Evolutionary conservation across 306 rosid genomes (phyloP).

Genomic region (Quercus rubra): DNA sequence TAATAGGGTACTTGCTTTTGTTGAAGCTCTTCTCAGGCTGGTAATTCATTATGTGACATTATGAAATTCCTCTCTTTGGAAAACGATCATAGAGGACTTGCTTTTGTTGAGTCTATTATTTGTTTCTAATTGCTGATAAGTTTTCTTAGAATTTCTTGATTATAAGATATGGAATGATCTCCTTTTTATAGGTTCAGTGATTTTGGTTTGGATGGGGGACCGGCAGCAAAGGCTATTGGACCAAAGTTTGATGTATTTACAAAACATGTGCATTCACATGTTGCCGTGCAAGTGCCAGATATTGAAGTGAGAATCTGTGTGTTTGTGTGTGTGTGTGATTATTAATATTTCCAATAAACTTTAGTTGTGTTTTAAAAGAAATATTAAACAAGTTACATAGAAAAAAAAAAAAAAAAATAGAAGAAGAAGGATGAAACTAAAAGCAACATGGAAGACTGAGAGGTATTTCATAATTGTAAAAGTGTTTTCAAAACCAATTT

Average conservation of each 20-base stretch:
- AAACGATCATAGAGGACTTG: not conserved
- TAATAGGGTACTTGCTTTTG: not conserved
- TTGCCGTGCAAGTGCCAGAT: slow-evolving; percentile 44
- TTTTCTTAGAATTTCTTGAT: not conserved
- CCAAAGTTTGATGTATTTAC: slow-evolving; percentile 47
- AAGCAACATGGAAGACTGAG: not conserved
- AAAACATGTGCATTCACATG: slow-evolving; percentile 33
- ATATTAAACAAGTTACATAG: not conserved
- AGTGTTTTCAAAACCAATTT: not conserved
- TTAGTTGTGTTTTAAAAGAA: too few species aligned
- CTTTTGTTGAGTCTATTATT: not conserved
- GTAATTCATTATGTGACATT: not conserved
- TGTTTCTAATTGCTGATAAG: not conserved
- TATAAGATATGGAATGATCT: not conserved
- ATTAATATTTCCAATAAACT: too few species aligned
- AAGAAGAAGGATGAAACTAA: not conserved
- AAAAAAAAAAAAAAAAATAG: not conserved
- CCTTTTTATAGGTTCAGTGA: slow-evolving; percentile 38
- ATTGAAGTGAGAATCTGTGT: slow-evolving; percentile 43
- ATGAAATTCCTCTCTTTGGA: not conserved
- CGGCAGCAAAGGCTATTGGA: slow-evolving; percentile 41
- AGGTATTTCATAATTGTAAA: not conserved
- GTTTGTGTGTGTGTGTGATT: not conserved
- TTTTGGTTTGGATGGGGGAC: slow-evolving; percentile 53
- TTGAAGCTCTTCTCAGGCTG: not conserved